Base-by-base conservation (phyloP, 768 basidiomycete species). In the Boletus huronensis region DNA sequence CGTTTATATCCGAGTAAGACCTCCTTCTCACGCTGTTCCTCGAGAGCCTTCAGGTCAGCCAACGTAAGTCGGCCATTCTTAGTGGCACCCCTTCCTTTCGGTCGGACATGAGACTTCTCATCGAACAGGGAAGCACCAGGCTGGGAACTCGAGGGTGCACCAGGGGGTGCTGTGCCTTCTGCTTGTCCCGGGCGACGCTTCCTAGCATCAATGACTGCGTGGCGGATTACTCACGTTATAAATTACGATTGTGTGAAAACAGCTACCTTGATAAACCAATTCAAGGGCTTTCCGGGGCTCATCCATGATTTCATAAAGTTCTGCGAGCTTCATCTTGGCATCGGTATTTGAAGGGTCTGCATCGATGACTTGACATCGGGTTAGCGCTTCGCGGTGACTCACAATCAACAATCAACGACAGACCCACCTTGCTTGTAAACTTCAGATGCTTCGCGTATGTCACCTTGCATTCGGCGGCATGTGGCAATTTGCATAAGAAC, bases 291-390 rank as follows among this genome's bases (percentile, higher is more conserved):
- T 48, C 13, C 34, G 35, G 10, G 47, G 47, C 23, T 48, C 47
- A 6, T 88, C 84, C 58, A 87, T 71, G 7, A 90, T 83, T 68
- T 98, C 96, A 60, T 92, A 90, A 13, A 94, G 82, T 58, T 90
- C 90, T 0, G 95, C 96, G 0, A 98, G 79, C 58, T 90, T 88
- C 82, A 95, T 86, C 49, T 93, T 93, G 26, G 86, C 87, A 28
- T 94, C 90, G 62, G 84, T 82, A 60, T 91, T 81, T 0, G 79
- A 77, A 0, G 91, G 86, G 66, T 94, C 89, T 1, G 82, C 82
- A 4, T 79, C 75, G 17, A 88, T 76, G 29, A 95, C 94, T 96
- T 59, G 7, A 21, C 29, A 28, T 6, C 44, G 23, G 10, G 6
- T 50, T 85, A 55, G 35, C 16, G 17, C 11, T 53, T 21, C 29